phyloP scores from a whole-genome alignment of 352 stramenopile species.

The Phytophthora niederhauseri region DNA sequence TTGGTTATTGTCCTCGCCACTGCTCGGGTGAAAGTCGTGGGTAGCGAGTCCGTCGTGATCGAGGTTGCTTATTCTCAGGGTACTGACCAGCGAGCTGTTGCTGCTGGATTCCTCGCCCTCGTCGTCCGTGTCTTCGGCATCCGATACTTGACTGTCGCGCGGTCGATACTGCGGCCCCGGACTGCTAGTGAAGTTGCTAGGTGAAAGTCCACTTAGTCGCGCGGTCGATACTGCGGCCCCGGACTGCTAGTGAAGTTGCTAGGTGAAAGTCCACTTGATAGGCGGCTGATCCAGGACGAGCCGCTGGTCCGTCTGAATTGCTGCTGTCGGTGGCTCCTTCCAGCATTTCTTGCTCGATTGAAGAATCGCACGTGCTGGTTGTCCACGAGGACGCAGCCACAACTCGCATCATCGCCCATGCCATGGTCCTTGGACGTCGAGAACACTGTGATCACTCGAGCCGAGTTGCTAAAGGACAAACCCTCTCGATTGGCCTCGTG shows the following conservation, averaged over 20 bases:
- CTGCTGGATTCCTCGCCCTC: constrained; percentile 12
- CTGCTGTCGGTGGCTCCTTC: constrained; percentile 30
- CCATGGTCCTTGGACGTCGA: constrained; percentile 79
- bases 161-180: not conserved
- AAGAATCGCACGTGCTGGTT: constrained; percentile 60
- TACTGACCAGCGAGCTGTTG: not conserved
- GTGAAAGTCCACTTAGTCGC: constrained; percentile 9
- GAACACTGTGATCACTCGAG: constrained; percentile 72
- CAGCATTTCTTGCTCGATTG: constrained; percentile 45
- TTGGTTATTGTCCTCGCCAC: constrained; percentile 38
- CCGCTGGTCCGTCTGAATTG: constrained; percentile 7
- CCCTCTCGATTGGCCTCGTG: constrained; percentile 91
- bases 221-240: not conserved
- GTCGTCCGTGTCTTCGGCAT: constrained; percentile 26
- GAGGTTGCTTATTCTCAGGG: constrained; percentile 14
- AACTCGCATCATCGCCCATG: constrained; percentile 60
- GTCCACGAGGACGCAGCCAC: constrained; percentile 72
- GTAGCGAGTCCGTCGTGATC: constrained; percentile 9
- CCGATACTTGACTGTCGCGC: not conserved
- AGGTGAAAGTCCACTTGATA: constrained; percentile 11
- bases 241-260: not conserved
- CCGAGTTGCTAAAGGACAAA: constrained; percentile 54
- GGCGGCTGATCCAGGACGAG: constrained; percentile 17
- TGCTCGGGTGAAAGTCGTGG: not conserved
- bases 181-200: not conserved